Base-by-base conservation (phyloP, 176 grass and related monocot genomes). In the Zoysia japonica region DNA sequence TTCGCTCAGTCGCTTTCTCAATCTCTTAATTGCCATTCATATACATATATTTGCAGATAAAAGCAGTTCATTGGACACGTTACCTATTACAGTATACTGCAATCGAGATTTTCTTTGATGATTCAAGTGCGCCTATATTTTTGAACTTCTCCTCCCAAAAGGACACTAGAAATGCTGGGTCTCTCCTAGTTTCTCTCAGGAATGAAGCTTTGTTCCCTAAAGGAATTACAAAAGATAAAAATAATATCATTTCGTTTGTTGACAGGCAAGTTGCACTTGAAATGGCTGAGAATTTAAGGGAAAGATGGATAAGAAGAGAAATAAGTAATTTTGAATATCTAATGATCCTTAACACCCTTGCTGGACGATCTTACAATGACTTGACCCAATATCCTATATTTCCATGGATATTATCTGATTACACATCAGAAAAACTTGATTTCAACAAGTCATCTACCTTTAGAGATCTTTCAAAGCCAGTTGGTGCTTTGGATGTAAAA, bases 271-370 rank as follows among this genome's bases (percentile, higher is more conserved):
- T 98, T 44, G 92, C 92, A 53, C 78, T 90, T 88, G 95, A 98
- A 84, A 92, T 98, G 89, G 92, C 95, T 75, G 91, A 98, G 88
- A 85, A 74, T 85, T 78, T 81, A 20, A 92, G 91, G 52, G 95
- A 98, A 85, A 94, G 85, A 74, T 98, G 95, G 95, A 92, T 73
- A 80, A 94, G 88, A 79, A 94, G 95, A 67, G 95, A 98, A 77
- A 94, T 92, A 11, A 92, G 92, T 81, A 98, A 98, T 67, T 98
- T 98, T 81, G 92, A 98, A 81, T 98, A 98, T 83, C 75, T 98
- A 49, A 94, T 98, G 89, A 78, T 88, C 80, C 85, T 98, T 62
- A 98, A 98, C 85, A 98, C 95, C 28, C 88, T 98, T 88, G 64
- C 92, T 78, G 95, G 95, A 9, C 85, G 95, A 71, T 98, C 95